Base-by-base conservation (phyloP, 257 asterid species). In the Haberlea rhodopensis region DNA sequence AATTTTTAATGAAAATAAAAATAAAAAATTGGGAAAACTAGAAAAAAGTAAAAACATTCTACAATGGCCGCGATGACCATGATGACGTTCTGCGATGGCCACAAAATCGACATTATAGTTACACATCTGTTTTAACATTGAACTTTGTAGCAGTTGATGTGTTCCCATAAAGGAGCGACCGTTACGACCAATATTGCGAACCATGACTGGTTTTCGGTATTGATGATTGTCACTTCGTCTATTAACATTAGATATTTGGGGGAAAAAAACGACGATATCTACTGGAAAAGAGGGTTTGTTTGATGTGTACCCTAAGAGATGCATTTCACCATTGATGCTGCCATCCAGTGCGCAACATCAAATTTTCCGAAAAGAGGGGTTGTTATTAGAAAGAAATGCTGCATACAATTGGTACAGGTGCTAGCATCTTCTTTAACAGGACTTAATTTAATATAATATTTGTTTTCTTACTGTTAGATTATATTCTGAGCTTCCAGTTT, bases 401-500 rank as follows among this genome's bases (percentile, higher is more conserved):
- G 92, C 99, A 61, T 86, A 90, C 79, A 90, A 87, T 83, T 94
- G 99, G 99, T 94, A 96, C 72, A 86, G 99, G 99, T 94, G 67
- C 80, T 66, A 62, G 56, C 52, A 59, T 67, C 63, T 63, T 34
- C 71, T 56, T 21, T 63, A 13, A 62, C 62, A 68, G 21, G 59
- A 59, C 54, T 57, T 67, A 43, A 69, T 55, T n/a, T 60, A 57
- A 37, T 63, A 67, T 51, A 32, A 27, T 34, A 29, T 55, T 48
- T 10, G 71, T 45, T 58, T 62, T 31, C 59, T 53, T 57, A 46
- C 45, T 40, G 46, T n/a, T 37, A 37, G n/a, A 37, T 45, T 53
- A 4, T 27, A 28, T 55, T 25, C 51, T 66, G 27, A 27, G 26
- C 28, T 34, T 27, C 34, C 63, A 25, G 61, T 51, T 69, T 55